These are phyloP conservation scores for Euphorbia peplus DNA, from an alignment of 345 rosid genomes.

Conservation along the genomic window DNA sequence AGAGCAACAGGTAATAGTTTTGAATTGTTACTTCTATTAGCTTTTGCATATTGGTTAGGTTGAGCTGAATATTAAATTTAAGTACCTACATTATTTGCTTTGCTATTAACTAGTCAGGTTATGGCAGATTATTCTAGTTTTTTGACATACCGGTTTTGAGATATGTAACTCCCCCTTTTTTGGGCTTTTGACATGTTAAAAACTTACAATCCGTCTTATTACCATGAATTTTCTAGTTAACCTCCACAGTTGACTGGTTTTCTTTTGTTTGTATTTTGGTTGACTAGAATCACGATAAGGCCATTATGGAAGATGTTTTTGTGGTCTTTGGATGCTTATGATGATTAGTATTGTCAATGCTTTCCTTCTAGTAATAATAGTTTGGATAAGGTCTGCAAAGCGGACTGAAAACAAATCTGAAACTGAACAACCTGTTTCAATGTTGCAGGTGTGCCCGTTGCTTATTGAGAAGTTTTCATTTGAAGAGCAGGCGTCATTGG, in stretches of 20 bases:
- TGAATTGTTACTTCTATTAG: background rate
- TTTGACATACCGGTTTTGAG: constrained; percentile 7
- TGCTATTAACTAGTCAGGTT: background rate
- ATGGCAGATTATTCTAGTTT: constrained; percentile 9
- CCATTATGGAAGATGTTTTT: background rate
- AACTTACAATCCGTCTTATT: background rate
- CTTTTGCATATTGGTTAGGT: background rate
- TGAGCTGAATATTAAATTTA: constrained; percentile 5
- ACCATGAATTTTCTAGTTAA: background rate
- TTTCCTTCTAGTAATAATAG: background rate
- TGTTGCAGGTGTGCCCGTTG: constrained; percentile 65
- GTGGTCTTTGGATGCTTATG: background rate
- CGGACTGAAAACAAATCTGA: constrained; percentile 9
- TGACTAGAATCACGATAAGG: background rate
- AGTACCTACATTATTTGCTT: constrained; percentile 5
- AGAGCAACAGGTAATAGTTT: constrained; percentile 67
- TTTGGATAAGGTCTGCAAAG: constrained; percentile 3
- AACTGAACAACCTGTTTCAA: constrained; percentile 21
- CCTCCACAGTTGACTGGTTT: background rate
- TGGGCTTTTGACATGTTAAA: background rate
- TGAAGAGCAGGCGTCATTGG: constrained; percentile 74
- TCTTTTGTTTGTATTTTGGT: background rate
- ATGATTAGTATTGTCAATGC: background rate
- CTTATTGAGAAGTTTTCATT: constrained; percentile 68
- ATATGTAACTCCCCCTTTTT: background rate